Evolutionary conservation across 2,329 filamentous ascomycete genomes (phyloP).

Genomic region (Fusarium albosuccineum): DNA sequence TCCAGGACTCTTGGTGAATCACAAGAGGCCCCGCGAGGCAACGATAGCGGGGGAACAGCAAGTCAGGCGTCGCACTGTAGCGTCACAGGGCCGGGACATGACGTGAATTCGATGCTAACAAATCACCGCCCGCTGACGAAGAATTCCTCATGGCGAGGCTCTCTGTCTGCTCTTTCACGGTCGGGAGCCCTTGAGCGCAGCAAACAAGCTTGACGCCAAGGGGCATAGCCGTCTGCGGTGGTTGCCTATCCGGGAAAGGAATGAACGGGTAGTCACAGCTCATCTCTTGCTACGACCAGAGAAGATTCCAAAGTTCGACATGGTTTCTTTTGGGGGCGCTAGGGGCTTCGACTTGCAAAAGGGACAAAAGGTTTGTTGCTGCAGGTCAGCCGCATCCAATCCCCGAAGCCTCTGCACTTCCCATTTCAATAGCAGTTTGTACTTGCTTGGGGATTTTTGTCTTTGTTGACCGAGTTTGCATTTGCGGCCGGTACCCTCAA

Average conservation of each 20-base stretch:
- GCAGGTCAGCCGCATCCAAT: constrained; percentile 3
- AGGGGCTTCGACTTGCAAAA: not conserved
- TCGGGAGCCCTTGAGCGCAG: not conserved
- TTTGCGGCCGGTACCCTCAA: not conserved
- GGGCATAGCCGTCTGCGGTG: constrained; percentile 4
- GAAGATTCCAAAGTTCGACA: constrained; percentile 3
- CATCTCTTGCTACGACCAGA: not conserved
- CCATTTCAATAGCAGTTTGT: not conserved
- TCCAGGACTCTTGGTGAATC: constrained; percentile 39
- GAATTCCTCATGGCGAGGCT: not conserved
- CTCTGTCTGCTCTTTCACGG: not conserved
- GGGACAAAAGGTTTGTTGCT: not conserved
- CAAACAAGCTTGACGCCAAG: constrained; percentile 8
- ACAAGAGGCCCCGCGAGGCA: constrained; percentile 45
- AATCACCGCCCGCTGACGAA: constrained; percentile 8
- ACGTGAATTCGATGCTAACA: constrained; percentile 22
- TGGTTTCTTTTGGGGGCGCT: not conserved
- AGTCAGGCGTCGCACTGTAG: constrained; percentile 45
- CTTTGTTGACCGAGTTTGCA: not conserved
- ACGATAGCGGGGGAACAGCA: constrained; percentile 43
- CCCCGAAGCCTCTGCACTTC: not conserved
- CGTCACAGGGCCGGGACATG: constrained; percentile 37
- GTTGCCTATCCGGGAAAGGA: constrained; percentile 19
- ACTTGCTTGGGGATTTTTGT: not conserved
- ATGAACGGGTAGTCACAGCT: constrained; percentile 4